Evolutionary conservation across 2,329 filamentous ascomycete genomes (phyloP).

Genomic region (Huntiella abstrusa): DNA sequence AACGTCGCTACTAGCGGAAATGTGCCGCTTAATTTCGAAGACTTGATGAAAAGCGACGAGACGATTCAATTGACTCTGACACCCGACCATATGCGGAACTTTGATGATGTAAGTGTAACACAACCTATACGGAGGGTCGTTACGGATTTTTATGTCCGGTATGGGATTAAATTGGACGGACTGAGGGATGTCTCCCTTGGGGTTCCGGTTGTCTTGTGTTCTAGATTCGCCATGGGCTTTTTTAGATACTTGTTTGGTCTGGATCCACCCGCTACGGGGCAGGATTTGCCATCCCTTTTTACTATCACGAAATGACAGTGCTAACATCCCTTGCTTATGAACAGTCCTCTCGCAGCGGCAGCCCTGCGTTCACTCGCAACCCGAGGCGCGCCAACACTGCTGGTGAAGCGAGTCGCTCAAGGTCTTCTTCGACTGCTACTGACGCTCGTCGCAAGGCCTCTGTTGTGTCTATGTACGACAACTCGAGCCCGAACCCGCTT

Average conservation of each 20-base stretch:
- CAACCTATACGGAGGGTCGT: neutral
- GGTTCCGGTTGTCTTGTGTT: neutral
- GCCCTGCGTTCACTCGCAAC: conserved; percentile 24
- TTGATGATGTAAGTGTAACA: conserved; percentile 28
- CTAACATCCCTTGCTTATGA: neutral
- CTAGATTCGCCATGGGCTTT: neutral
- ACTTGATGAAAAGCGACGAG: conserved; percentile 64
- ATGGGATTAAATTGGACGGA: neutral
- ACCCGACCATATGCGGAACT: conserved; percentile 58
- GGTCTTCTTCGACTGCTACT: conserved; percentile 27
- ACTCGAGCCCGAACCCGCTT: conserved; percentile 7
- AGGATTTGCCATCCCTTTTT: neutral
- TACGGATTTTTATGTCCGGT: neutral
- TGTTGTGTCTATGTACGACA: conserved; percentile 11
- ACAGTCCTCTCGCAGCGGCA: conserved; percentile 15
- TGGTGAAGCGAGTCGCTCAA: conserved; percentile 24
- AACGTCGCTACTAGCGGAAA: conserved; percentile 29
- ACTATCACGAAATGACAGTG: conserved; percentile 1
- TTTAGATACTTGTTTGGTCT: no score
- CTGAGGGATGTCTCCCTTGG: neutral
- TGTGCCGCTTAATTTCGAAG: conserved; percentile 52
- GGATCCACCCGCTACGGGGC: no score
- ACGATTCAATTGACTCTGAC: conserved; percentile 71
- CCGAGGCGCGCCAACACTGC: conserved; percentile 28
- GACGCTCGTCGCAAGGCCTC: conserved; percentile 14